Evolutionary conservation across 331 rosid genomes (phyloP).

Genomic region (Quercus phellos): DNA sequence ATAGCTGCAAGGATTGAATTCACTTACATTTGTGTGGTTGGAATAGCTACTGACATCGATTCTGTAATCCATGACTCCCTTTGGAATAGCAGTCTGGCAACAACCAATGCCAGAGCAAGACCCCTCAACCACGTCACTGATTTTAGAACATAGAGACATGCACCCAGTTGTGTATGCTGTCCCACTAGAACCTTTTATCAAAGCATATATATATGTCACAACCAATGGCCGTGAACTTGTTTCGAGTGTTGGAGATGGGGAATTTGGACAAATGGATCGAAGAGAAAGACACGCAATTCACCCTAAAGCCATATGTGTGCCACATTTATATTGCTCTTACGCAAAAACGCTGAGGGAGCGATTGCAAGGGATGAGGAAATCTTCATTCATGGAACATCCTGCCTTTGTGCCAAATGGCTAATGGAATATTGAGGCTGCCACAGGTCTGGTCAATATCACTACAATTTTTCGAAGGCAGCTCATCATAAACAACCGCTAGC

Average conservation of each 20-base stretch:
- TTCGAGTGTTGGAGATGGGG: conserved; percentile 14
- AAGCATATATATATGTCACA: conserved; percentile 14
- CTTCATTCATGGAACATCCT: no score
- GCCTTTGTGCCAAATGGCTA: no score
- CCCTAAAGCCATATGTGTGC: fast-evolving
- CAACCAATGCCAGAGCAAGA: conserved; percentile 37
- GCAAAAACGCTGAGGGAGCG: fast-evolving
- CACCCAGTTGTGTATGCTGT: neutral
- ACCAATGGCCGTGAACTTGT: conserved; percentile 20
- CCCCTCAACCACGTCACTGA: neutral
- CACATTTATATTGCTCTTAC: fast-evolving
- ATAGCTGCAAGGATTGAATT: neutral
- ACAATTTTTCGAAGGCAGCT: no score
- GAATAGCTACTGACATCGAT: neutral
- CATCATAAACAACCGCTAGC: no score
- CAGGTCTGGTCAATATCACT: no score
- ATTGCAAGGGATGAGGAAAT: no score
- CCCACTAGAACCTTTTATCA: neutral
- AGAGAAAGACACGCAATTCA: neutral
- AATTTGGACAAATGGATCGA: neutral
- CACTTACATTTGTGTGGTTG: neutral
- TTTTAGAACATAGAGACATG: neutral
- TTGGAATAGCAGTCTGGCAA: conserved; percentile 16
- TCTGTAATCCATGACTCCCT: no score
- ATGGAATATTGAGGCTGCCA: no score